phyloP scores from a whole-genome alignment of 2,329 filamentous ascomycete genomes.

The Lecanicillium sp. region DNA sequence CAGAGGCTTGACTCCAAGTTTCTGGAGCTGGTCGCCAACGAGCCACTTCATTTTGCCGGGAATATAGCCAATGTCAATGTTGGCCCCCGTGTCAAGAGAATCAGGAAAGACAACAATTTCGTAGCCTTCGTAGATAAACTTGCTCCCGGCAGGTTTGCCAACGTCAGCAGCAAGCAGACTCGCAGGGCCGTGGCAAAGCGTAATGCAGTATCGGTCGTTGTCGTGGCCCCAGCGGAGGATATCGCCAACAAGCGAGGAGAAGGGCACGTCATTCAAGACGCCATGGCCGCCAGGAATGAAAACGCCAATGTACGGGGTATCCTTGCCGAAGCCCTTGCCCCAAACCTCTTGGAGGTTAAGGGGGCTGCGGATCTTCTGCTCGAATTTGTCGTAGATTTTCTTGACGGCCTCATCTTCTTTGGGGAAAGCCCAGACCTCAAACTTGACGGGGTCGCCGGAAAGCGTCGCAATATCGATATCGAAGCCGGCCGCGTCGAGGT shows the following conservation, averaged over 20 bases:
- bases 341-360: slow-evolving; percentile 16
- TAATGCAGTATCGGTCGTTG: slow-evolving; percentile 15
- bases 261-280: slow-evolving; percentile 17
- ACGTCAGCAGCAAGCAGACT: slow-evolving; percentile 16
- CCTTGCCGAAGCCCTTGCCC: slow-evolving; percentile 14
- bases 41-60: slow-evolving; percentile 20
- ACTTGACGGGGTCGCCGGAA: slow-evolving; percentile 19
- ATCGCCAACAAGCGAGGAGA: slow-evolving; percentile 15
- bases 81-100: slow-evolving; percentile 16
- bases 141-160: slow-evolving; percentile 16
- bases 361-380: slow-evolving; percentile 17
- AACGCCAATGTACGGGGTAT: slow-evolving; percentile 16
- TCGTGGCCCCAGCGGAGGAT: slow-evolving; percentile 19
- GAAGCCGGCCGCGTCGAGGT: slow-evolving; percentile 19
- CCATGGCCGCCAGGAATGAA: slow-evolving; percentile 19
- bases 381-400: slow-evolving; percentile 21
- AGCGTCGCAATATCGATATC: slow-evolving; percentile 19
- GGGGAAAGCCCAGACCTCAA: slow-evolving; percentile 22
- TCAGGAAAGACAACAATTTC: slow-evolving; percentile 18
- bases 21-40: slow-evolving; percentile 15
- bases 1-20: slow-evolving; percentile 15
- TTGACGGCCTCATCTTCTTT: slow-evolving; percentile 20
- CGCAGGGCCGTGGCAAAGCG: slow-evolving; percentile 18
- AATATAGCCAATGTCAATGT: slow-evolving; percentile 19
- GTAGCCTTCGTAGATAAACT: slow-evolving; percentile 19